These are phyloP conservation scores for Polyporus tsugae DNA, from an alignment of 1,284 basidiomycete genomes.

Conservation along the genomic window DNA sequence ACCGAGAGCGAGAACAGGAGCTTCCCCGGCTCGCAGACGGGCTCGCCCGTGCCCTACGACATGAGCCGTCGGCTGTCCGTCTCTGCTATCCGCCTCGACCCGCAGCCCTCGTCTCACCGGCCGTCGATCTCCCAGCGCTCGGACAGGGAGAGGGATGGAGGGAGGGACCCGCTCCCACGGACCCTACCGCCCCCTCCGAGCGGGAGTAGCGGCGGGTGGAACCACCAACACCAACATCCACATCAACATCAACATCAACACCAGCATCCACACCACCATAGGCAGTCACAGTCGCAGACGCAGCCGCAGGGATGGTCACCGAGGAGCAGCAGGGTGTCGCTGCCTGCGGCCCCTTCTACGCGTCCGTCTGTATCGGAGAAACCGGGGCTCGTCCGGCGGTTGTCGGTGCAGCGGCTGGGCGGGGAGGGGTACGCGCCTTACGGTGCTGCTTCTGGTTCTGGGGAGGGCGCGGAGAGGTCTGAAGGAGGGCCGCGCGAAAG, in stretches of 20 bases:
- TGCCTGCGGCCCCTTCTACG: slow-evolving; percentile 21
- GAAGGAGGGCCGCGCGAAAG: slow-evolving; percentile 11
- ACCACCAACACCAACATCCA: not conserved
- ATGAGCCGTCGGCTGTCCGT: slow-evolving; percentile 54
- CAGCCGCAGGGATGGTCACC: slow-evolving; percentile 19
- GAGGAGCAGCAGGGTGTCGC: slow-evolving; percentile 19
- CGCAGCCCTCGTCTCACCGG: slow-evolving; percentile 17
- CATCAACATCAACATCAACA: not conserved
- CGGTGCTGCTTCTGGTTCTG: not conserved
- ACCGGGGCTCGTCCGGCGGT: slow-evolving; percentile 25
- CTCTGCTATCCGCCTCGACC: slow-evolving; percentile 57
- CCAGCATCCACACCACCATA: not conserved
- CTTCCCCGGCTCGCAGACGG: slow-evolving; percentile 47
- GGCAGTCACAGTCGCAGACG: slow-evolving; percentile 1
- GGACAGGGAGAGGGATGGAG: slow-evolving; percentile 11
- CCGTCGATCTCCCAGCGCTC: not conserved
- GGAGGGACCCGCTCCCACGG: not conserved
- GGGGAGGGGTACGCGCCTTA: slow-evolving; percentile 21
- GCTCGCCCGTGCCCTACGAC: slow-evolving; percentile 58
- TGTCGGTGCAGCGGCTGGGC: slow-evolving; percentile 24
- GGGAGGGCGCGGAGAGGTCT: slow-evolving; percentile 21
- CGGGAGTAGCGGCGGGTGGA: not conserved
- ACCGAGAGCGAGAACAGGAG: slow-evolving; percentile 44
- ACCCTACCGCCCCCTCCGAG: slow-evolving; percentile 26
- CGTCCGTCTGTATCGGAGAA: slow-evolving; percentile 18